Percentiles rank a stretch among this genome's conserved stretches.
phyloP scores from a whole-genome alignment of 164 flowering plant species.

The Protea cynaroides region DNA sequence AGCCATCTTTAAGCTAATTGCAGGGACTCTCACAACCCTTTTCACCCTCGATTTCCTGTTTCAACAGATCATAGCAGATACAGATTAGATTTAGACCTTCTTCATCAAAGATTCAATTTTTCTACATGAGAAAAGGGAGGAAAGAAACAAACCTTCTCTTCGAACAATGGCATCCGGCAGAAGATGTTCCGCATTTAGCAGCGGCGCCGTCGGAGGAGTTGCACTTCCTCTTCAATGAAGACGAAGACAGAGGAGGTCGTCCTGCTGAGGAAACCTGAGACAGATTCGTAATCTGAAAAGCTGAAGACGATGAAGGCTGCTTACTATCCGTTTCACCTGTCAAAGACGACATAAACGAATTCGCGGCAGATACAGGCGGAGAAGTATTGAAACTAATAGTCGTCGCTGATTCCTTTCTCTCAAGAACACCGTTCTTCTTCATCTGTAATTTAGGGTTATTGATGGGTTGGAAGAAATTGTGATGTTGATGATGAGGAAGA shows the following conservation, averaged over 20 bases:
- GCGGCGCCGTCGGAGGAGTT: constrained; percentile 49
- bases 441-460: not conserved
- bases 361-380: constrained; percentile 32
- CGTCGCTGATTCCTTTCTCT: constrained; percentile 25
- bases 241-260: constrained; percentile 50
- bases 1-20: constrained; percentile 82
- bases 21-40: constrained; percentile 76
- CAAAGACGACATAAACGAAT: constrained; percentile 50
- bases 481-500: constrained; percentile 9
- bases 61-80: not conserved
- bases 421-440: constrained; percentile 12
- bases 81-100: not conserved
- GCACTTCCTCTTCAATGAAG: constrained; percentile 66
- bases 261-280: constrained; percentile 44
- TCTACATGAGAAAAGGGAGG: not conserved
- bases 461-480: constrained; percentile 1
- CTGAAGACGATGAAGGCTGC: constrained; percentile 35
- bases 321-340: constrained; percentile 54
- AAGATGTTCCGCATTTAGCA: constrained; percentile 43
- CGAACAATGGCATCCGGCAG: constrained; percentile 81
- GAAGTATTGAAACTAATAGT: constrained; percentile 48
- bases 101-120: not conserved
- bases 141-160: constrained; percentile 54
- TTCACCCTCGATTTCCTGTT: constrained; percentile 69
- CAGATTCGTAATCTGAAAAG: constrained; percentile 51